These are phyloP conservation scores for Nicotiana obtusifolia DNA, from an alignment of 257 asterid species.

Conservation along the genomic window DNA sequence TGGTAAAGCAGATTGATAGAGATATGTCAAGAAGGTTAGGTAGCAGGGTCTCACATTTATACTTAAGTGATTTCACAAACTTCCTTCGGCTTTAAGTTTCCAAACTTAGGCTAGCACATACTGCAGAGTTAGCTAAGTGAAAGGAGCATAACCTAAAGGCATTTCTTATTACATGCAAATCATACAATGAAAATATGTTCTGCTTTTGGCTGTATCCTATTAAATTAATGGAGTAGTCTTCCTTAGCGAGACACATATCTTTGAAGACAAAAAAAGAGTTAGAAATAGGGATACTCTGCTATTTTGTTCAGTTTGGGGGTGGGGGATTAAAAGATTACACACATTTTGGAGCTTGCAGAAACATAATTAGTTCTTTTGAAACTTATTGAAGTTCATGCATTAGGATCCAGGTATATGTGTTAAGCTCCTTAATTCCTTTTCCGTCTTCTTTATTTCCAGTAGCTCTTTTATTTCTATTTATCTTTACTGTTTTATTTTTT, in stretches of 20 bases:
- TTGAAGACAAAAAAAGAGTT: neutral
- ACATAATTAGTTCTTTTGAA: neutral
- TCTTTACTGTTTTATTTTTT: neutral
- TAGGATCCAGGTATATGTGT: neutral
- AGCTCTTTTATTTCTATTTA: neutral
- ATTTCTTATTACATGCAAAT: neutral
- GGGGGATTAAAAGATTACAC: neutral
- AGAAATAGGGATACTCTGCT: neutral
- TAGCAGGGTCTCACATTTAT: neutral
- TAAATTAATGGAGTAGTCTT: neutral
- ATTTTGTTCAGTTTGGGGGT: neutral
- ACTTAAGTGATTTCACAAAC: neutral
- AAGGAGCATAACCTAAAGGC: neutral
- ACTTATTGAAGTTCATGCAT: conserved; percentile 6
- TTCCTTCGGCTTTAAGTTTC: neutral
- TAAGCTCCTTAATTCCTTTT: neutral
- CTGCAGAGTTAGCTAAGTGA: neutral
- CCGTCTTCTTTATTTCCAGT: neutral
- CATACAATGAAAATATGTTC: neutral
- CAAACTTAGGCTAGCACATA: neutral
- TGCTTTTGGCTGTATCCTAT: neutral
- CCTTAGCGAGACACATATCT: neutral
- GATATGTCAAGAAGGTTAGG: neutral
- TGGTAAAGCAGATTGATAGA: neutral
- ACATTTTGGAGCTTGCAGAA: neutral